A percentile compares a stretch with the other conserved stretches of the same genome.
phyloP scores from a whole-genome alignment of 345 rosid genomes.

The Pistacia atlantica region DNA sequence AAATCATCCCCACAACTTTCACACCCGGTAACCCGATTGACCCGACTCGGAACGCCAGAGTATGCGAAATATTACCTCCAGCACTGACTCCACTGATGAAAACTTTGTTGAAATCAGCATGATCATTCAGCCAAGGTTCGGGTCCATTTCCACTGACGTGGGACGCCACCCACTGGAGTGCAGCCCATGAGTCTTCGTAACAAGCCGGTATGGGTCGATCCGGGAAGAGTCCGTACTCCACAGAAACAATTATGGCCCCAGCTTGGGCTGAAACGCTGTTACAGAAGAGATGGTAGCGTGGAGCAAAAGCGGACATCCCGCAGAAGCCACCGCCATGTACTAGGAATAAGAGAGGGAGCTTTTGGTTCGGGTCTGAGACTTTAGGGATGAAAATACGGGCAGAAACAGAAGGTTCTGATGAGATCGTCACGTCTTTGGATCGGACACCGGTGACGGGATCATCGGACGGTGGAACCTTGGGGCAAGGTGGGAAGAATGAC shows the following conservation, averaged over 20 bases:
- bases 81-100: constrained; percentile 43
- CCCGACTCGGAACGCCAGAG: constrained; percentile 33
- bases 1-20: constrained; percentile 29
- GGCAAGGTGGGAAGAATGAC: neutral
- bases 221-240: constrained; percentile 38
- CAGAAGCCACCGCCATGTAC: constrained; percentile 47
- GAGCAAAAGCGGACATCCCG: constrained; percentile 35
- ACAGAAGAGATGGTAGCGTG: constrained; percentile 26
- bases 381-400: constrained; percentile 43
- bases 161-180: constrained; percentile 43
- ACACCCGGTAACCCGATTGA: constrained; percentile 19
- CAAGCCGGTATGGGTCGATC: constrained; percentile 41
- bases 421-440: constrained; percentile 35
- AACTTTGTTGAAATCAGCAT: constrained; percentile 30
- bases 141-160: constrained; percentile 38
- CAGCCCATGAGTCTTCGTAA: constrained; percentile 47
- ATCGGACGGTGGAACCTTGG: constrained; percentile 11
- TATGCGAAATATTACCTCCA: constrained; percentile 41
- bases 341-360: constrained; percentile 38
- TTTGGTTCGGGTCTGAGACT: constrained; percentile 15
- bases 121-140: constrained; percentile 36
- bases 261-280: constrained; percentile 28
- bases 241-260: constrained; percentile 31
- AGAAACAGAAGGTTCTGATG: constrained; percentile 16
- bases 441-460: constrained; percentile 24